Base-by-base conservation (phyloP, 2,329 filamentous ascomycete genomes). In the Penicillium sp. region DNA sequence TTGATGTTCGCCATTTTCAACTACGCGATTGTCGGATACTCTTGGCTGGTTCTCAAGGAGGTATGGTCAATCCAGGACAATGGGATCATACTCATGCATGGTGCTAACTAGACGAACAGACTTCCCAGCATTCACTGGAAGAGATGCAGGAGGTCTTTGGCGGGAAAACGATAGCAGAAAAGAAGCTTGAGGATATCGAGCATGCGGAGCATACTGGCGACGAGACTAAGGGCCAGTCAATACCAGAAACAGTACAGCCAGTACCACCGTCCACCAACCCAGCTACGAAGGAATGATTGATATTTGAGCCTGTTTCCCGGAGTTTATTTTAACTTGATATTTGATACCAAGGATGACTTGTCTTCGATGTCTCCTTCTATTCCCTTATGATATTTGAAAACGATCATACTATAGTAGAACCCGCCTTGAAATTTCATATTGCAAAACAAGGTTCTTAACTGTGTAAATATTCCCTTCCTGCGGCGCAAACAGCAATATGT, bases 1-100 rank as follows among this genome's bases (percentile, higher is more conserved):
- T 61, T 81, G 54, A 79, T 81, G 76, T 81, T 81, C 67, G 72
- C 70, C 22, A 75, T 80, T 25, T 79, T 80, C 64, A 80, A 80
- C 61, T 79, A 74, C 55, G 68, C 75, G 1, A 73, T 79, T 15
- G 74, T 78, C 0, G 63, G 70, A 11, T 80, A 79, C 56, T 70
- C 75, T 6, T 79, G 71, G 66, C 67, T 79, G 37, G 67, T 79
- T 42, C 67, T 80, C 58, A 75, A 73, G 49, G 76, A 70, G 63
- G 67, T 70, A 49, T 29, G 60, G 65, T 35, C 11, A 29, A 31
- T 14, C 5, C 9, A 43, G 33, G 9, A 8, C 6, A 14, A 1
- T 6, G 5, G 23, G 7, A 4, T n/a, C 22, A 31, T 40, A 20
- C 1, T 15, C 7, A n/a, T 25, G 8, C 14, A 6, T 18, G 14